These are phyloP conservation scores for Plectranthus barbatus DNA, from an alignment of 257 asterid genomes.

Conservation along the genomic window DNA sequence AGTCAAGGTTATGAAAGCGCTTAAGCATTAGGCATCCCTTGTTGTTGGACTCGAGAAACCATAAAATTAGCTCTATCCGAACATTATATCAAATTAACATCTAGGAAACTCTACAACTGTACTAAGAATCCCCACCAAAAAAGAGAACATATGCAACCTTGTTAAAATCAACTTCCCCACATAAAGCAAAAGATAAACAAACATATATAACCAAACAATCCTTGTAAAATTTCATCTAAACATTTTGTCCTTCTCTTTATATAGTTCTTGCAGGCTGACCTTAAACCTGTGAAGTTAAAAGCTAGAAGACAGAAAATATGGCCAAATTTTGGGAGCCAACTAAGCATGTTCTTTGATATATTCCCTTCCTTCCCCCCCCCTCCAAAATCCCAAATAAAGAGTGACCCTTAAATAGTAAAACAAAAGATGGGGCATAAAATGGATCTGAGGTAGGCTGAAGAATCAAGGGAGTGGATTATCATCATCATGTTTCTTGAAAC, in stretches of 20 bases:
- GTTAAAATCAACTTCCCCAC: too few relatives aligned
- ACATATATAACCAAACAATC: slow-evolving; percentile 4
- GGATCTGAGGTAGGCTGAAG: slow-evolving; percentile 8
- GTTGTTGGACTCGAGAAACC: too few relatives aligned
- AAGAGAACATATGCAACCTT: not conserved
- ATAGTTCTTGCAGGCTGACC: slow-evolving; percentile 12
- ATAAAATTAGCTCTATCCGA: too few relatives aligned
- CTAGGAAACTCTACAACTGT: too few relatives aligned
- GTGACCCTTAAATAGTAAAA: not conserved
- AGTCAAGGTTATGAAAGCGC: too few relatives aligned
- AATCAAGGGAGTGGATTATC: slow-evolving; percentile 1
- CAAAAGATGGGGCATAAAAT: not conserved
- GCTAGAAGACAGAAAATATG: slow-evolving; percentile 16
- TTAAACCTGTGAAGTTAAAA: slow-evolving; percentile 15
- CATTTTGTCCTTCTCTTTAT: not conserved
- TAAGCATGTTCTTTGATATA: slow-evolving; percentile 9
- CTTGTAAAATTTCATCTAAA: not conserved
- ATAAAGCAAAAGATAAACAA: not conserved
- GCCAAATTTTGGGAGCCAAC: slow-evolving; percentile 11
- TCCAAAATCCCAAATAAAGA: not conserved
- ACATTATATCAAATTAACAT: too few relatives aligned
- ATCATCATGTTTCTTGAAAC: slow-evolving; percentile 16
- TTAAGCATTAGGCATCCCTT: too few relatives aligned
- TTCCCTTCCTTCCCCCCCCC: not conserved
- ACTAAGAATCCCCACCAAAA: not conserved